Conservation (phyloP, 441 rosid genomes). For the Arabidopsis hybrid region DNA sequence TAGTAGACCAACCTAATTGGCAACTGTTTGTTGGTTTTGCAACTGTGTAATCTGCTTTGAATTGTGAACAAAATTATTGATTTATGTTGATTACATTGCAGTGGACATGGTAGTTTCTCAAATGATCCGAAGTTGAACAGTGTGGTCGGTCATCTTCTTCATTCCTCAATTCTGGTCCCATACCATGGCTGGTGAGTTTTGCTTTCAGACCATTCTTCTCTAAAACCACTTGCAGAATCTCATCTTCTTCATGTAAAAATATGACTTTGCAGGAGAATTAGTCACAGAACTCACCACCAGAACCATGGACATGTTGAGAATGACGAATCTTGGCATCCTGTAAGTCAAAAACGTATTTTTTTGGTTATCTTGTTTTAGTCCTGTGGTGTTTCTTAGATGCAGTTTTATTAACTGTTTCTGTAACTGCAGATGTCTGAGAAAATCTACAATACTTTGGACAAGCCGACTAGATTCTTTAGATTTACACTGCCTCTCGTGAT, state of each 20-base stretch:
- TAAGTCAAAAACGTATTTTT: slow-evolving; percentile 38
- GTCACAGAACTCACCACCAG: slow-evolving; percentile 95
- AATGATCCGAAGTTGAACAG: slow-evolving; percentile 74
- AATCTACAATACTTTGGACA: slow-evolving; percentile 67
- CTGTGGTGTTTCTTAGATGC: slow-evolving; percentile 2
- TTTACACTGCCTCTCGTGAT: slow-evolving; percentile 70
- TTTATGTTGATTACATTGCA: slow-evolving; percentile 37
- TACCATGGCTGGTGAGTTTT: slow-evolving; percentile 92
- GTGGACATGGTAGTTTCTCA: slow-evolving; percentile 98
- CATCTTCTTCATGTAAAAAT: slow-evolving; percentile 15
- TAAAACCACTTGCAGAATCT: slow-evolving; percentile 1
- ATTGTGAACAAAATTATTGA: neutral
- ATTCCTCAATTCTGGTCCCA: slow-evolving; percentile 94
- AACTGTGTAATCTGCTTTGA: neutral
- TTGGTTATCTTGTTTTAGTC: neutral
- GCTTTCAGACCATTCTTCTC: neutral
- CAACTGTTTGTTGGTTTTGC: slow-evolving; percentile 19
- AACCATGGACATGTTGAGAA: slow-evolving; percentile 97
- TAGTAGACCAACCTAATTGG: slow-evolving; percentile 23
- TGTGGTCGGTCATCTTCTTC: slow-evolving; percentile 86
- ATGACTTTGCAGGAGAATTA: slow-evolving; percentile 74
- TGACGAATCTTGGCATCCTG: slow-evolving; percentile 98
- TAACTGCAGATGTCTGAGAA: slow-evolving; percentile 77
- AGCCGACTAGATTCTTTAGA: slow-evolving; percentile 50
- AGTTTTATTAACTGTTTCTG: slow-evolving; percentile 1